These are phyloP conservation scores for Eucalyptus tenuipes DNA, from an alignment of 345 rosid species.

Conservation along the genomic window DNA sequence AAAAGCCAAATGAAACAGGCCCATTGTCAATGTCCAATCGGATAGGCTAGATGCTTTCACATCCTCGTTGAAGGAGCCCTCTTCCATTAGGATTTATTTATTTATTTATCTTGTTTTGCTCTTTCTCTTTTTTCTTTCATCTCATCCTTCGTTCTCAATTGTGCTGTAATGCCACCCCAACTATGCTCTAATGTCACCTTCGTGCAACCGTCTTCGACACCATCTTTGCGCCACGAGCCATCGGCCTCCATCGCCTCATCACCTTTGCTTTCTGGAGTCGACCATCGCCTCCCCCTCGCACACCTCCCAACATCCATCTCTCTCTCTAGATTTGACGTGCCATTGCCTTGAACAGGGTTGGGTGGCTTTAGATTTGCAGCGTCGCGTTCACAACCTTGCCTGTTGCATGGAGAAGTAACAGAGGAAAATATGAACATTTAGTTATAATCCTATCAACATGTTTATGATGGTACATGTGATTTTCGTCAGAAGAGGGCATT, in stretches of 20 bases:
- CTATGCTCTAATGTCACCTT: neutral
- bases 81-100: neutral
- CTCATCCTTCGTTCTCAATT: neutral
- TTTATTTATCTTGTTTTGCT: no score
- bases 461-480: neutral
- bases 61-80: neutral
- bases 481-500: rapidly evolving
- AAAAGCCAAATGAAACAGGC: no score
- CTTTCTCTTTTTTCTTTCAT: neutral
- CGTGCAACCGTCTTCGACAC: neutral
- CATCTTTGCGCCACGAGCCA: neutral
- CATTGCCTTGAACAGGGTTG: neutral
- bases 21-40: neutral
- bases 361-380: no score
- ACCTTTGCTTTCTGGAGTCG: neutral
- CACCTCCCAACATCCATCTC: neutral
- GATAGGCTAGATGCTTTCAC: neutral
- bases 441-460: rapidly evolving
- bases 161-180: no score
- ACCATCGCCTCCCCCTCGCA: neutral
- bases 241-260: neutral
- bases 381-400: neutral
- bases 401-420: rapidly evolving
- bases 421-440: neutral
- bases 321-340: neutral